phyloP scores from a whole-genome alignment of 2,329 filamentous ascomycete species.

The Phaeosphaeriaceae sp. region DNA sequence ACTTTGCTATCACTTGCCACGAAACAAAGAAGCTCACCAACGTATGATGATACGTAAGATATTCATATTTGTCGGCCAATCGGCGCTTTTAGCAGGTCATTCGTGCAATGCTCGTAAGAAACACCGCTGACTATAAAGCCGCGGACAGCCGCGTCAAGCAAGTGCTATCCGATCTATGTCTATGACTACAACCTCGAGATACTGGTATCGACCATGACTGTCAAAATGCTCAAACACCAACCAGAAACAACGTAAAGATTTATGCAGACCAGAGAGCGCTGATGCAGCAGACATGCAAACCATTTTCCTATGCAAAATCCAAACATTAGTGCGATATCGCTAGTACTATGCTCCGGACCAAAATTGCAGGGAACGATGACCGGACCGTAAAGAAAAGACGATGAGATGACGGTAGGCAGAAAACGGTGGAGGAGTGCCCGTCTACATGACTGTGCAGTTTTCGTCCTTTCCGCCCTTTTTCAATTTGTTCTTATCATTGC shows the following conservation, averaged over 20 bases:
- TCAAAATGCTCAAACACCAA: slow-evolving; percentile 9
- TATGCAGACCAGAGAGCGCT: slow-evolving; percentile 18
- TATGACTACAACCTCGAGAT: not conserved
- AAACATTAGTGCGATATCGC: slow-evolving; percentile 18
- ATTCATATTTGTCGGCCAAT: slow-evolving; percentile 21
- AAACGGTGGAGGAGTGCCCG: not conserved
- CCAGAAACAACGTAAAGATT: slow-evolving; percentile 9
- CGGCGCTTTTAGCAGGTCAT: slow-evolving; percentile 19
- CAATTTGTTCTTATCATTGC: slow-evolving; percentile 35
- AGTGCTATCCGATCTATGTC: slow-evolving; percentile 18
- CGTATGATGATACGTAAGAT: slow-evolving; percentile 29
- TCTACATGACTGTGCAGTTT: slow-evolving; percentile 49
- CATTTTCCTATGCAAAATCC: slow-evolving; percentile 24
- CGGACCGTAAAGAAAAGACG: not conserved
- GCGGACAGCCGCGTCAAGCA: slow-evolving; percentile 32
- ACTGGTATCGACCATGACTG: slow-evolving; percentile 19
- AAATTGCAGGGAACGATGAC: not conserved
- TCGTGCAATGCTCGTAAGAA: slow-evolving; percentile 1
- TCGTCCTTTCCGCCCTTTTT: slow-evolving; percentile 48
- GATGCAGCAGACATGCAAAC: slow-evolving; percentile 28
- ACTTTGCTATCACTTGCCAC: not conserved
- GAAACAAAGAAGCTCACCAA: slow-evolving; percentile 5
- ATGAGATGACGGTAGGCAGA: not conserved
- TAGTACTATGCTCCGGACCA: not conserved
- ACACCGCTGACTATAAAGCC: slow-evolving; percentile 30